A percentile compares a stretch with the other conserved stretches of the same genome.
These are phyloP conservation scores for Venturia aucupariae DNA, from an alignment of 2,329 filamentous ascomycete species.

Conservation along the genomic window DNA sequence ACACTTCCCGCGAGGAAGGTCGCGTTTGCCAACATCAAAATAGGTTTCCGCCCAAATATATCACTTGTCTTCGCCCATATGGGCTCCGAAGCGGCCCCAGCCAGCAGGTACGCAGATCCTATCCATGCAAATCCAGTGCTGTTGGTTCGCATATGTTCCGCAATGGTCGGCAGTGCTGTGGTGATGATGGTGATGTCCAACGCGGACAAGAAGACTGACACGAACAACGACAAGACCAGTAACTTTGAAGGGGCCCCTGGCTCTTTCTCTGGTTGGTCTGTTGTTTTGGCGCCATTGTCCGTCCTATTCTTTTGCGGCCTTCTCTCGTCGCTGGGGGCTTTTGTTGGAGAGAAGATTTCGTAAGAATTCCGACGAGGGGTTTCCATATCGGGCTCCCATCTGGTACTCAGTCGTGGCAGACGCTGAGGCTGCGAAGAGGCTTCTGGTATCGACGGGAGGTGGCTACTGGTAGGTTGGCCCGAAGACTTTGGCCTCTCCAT, in stretches of 20 bases:
- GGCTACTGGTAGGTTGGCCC: not conserved
- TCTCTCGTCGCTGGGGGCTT: not conserved
- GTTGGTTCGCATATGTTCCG: conserved; percentile 11
- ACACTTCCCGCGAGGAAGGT: conserved; percentile 55
- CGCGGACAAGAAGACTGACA: conserved; percentile 15
- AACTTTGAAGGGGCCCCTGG: not conserved
- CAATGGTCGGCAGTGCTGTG: conserved; percentile 15
- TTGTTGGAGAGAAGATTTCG: not conserved
- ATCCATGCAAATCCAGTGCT: conserved; percentile 14
- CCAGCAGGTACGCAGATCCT: conserved; percentile 28
- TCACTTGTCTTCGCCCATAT: conserved; percentile 34
- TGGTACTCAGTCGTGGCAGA: not conserved
- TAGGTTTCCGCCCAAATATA: conserved; percentile 29
- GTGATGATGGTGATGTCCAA: conserved; percentile 16
- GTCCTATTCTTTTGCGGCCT: not conserved
- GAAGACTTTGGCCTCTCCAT: conserved; percentile 1
- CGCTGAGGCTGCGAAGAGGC: not conserved
- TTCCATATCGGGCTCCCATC: not conserved
- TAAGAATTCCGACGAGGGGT: not conserved
- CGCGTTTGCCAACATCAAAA: conserved; percentile 35
- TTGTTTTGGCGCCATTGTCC: too few relatives aligned
- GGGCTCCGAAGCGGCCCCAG: conserved; percentile 29
- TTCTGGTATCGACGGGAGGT: conserved; percentile 5
- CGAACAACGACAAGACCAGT: conserved; percentile 4
- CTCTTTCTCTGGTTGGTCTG: not conserved